A percentile compares a stretch with the other conserved stretches of the same genome.
Conservation (phyloP, 768 basidiomycete genomes). For the Sistotremastrum suecicum region DNA sequence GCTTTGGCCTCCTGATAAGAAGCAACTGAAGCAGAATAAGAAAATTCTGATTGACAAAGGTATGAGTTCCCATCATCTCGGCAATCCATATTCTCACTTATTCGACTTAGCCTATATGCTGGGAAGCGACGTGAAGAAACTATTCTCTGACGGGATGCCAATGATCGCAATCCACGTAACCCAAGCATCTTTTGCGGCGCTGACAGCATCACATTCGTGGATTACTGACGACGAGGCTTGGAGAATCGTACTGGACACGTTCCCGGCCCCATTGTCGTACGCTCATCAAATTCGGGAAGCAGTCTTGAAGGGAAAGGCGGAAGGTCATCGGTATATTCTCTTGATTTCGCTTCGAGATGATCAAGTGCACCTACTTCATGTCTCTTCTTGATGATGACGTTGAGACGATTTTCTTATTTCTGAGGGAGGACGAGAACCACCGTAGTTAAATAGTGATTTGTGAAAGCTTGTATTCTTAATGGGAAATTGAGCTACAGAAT, state of each 20-base stretch:
- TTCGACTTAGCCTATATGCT: conserved; percentile 47
- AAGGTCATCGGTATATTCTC: conserved; percentile 48
- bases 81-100: neutral
- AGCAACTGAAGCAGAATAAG: conserved; percentile 58
- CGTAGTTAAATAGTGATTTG: too few species aligned
- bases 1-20: conserved; percentile 59
- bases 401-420: too few species aligned
- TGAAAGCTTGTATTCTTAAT: too few species aligned
- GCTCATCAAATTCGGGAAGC: conserved; percentile 58
- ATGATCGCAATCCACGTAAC: conserved; percentile 63
- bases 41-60: conserved; percentile 58
- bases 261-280: conserved; percentile 48
- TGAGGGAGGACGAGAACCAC: too few species aligned
- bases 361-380: conserved; percentile 42
- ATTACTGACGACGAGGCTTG: conserved; percentile 63
- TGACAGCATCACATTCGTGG: conserved; percentile 48
- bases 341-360: conserved; percentile 60
- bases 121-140: conserved; percentile 38
- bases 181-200: conserved; percentile 41
- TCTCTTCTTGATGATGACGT: conserved; percentile 9
- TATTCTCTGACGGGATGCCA: conserved; percentile 41
- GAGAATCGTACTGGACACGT: conserved; percentile 40
- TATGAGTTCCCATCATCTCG: conserved; percentile 12
- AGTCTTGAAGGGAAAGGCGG: conserved; percentile 42
- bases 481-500: too few species aligned